A percentile compares a stretch with the other conserved stretches of the same genome.
phyloP scores from a whole-genome alignment of 2,329 filamentous ascomycete species.

The Mycogone perniciosa region DNA sequence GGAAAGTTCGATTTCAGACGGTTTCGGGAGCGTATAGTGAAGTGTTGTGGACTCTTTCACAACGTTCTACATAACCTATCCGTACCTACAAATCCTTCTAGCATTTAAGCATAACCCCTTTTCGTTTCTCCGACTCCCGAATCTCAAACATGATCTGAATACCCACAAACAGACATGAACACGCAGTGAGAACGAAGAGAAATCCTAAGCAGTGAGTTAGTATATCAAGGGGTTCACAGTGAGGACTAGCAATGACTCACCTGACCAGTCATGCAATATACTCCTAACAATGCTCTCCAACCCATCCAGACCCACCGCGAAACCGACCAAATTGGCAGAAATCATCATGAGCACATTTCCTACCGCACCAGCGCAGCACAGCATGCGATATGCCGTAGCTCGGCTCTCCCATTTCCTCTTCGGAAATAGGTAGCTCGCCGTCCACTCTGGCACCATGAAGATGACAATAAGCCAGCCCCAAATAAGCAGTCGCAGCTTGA shows the following conservation, averaged over 20 bases:
- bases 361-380: constrained; percentile 76
- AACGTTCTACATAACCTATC: background rate
- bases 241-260: constrained; percentile 34
- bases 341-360: constrained; percentile 93
- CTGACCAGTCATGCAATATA: constrained; percentile 68
- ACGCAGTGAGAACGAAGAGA: constrained; percentile 66
- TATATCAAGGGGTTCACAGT: background rate
- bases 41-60: too few relatives aligned
- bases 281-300: constrained; percentile 67
- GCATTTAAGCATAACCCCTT: constrained; percentile 78
- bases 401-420: constrained; percentile 59
- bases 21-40: too few relatives aligned
- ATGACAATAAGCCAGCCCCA: constrained; percentile 97
- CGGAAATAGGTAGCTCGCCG: constrained; percentile 67
- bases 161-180: constrained; percentile 71
- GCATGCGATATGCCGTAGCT: constrained; percentile 68
- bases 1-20: too few relatives aligned
- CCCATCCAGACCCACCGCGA: constrained; percentile 87
- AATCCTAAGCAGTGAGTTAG: constrained; percentile 45
- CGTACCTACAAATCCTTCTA: constrained; percentile 29
- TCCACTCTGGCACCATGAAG: constrained; percentile 85
- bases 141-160: constrained; percentile 96
- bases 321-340: constrained; percentile 87
- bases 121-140: constrained; percentile 73
- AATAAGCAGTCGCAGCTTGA: constrained; percentile 79